Base-by-base conservation (phyloP, 108 stramenopile species). In the Mediolabrus comicus region DNA sequence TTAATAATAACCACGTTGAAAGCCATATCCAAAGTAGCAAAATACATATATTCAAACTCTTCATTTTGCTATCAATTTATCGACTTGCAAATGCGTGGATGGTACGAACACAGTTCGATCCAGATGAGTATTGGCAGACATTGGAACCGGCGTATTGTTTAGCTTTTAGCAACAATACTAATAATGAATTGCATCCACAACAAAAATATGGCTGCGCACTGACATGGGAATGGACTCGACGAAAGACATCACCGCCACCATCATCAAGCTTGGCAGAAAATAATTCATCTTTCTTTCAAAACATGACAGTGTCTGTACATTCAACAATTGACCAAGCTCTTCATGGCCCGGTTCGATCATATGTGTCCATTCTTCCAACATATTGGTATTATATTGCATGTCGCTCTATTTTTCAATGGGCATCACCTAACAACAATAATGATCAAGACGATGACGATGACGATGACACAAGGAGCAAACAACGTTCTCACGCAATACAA, bases 51-150 rank as follows among this genome's bases (percentile, higher is more conserved):
- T 19, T 62, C 4, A 35, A 43, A 16, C 41, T 77, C 26, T 79
- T 69, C 41, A n/a, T 69, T 16, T 43, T 74, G 38, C 33, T 82
- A 54, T 78, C 56, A 60, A 34, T 72, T 19, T 83, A 83, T 30
- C 73, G 82, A 19, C 65, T 84, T 0, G 32, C 53, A 30, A 95
- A 95, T 59, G 87, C 87, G 6, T 84, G 80, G 58, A 39, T 90
- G 43, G 79, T 95, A 9, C 84, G 90, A 77, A 83, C 89, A 25
- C 91, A 92, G 69, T 95, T 95, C 54, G 94, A 95, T 73, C 89
- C 94, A 19, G 94, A 95, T 66, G 94, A 95, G 56, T 92, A 89
- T 56, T 92, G 91, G 91, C 94, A 95, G 70, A 86, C 84, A n/a
- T 65, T 95, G 16, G 94, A 95, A 79, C 94, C 94, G 8, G 89